These are phyloP conservation scores for Helicostylum pulchrum DNA, from an alignment of 192 early-diverging fungal species.

Conservation along the genomic window DNA sequence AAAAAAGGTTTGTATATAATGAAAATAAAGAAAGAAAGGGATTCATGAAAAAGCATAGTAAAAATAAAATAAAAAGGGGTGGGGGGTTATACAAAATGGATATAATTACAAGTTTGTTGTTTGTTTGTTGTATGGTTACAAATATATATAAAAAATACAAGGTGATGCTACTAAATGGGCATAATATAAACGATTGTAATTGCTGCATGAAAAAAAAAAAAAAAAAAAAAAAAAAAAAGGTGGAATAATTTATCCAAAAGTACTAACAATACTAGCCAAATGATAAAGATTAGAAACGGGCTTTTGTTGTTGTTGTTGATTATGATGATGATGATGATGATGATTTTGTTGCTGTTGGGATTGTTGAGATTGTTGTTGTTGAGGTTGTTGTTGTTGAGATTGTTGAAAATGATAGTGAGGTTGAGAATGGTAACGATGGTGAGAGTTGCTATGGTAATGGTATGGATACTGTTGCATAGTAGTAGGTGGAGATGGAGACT, in stretches of 20 bases:
- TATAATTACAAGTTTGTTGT: constrained; percentile 12
- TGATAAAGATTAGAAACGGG: constrained; percentile 13
- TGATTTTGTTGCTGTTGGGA: neutral
- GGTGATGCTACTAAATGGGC: constrained; percentile 1
- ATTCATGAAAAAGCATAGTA: constrained; percentile 1
- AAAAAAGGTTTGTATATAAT: neutral
- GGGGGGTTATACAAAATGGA: constrained; percentile 1
- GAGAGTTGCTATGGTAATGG: neutral
- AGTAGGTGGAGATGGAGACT: constrained; percentile 9
- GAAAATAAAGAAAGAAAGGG: neutral
- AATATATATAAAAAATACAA: neutral
- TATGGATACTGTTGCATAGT: neutral
- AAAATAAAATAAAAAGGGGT: neutral
- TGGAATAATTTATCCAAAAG: constrained; percentile 7
- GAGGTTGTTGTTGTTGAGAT: neutral
- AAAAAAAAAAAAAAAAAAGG: too few species aligned
- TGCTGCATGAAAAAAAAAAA: neutral
- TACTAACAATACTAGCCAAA: constrained; percentile 18
- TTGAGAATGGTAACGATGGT: neutral
- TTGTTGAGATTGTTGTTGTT: neutral
- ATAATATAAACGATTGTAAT: constrained; percentile 8
- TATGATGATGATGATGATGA: neutral
- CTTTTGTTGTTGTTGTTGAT: constrained; percentile 10
- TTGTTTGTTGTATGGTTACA: constrained; percentile 13
- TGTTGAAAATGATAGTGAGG: neutral